Percentiles rank a stretch among this genome's conserved stretches.
These are phyloP conservation scores for Tephrocybe sp. DNA, from an alignment of 768 basidiomycete genomes.

Conservation along the genomic window DNA sequence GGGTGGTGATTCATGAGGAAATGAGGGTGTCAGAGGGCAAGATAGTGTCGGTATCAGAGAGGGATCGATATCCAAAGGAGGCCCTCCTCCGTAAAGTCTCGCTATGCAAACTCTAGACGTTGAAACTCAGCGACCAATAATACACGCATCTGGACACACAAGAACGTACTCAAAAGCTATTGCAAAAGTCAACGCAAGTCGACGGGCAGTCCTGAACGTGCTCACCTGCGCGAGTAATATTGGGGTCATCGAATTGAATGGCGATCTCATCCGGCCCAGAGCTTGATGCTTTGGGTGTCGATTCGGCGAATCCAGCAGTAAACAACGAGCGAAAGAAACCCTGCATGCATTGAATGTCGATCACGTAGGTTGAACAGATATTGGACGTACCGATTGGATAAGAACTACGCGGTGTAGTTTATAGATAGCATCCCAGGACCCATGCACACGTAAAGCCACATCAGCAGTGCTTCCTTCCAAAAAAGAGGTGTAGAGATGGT, in stretches of 20 bases:
- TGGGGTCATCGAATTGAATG: slow-evolving; percentile 77
- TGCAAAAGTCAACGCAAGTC: slow-evolving; percentile 5
- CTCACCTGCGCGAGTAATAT: slow-evolving; percentile 85
- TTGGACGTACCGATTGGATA: slow-evolving; percentile 76
- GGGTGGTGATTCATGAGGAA: slow-evolving; percentile 32
- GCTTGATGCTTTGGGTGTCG: slow-evolving; percentile 29
- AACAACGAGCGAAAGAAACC: slow-evolving; percentile 90
- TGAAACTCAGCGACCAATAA: slow-evolving; percentile 3
- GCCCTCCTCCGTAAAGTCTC: slow-evolving; percentile 84
- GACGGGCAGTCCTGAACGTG: slow-evolving; percentile 15
- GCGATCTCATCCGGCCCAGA: slow-evolving; percentile 53
- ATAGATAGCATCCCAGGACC: slow-evolving; percentile 70
- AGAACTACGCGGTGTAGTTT: slow-evolving; percentile 81
- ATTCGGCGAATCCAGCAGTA: slow-evolving; percentile 74
- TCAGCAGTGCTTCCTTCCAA: slow-evolving; percentile 73
- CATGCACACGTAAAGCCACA: slow-evolving; percentile 67
- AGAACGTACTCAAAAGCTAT: slow-evolving; percentile 83
- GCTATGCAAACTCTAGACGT: slow-evolving; percentile 73
- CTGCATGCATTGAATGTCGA: slow-evolving; percentile 28
- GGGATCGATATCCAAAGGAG: slow-evolving; percentile 65
- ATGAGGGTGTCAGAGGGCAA: slow-evolving; percentile 72
- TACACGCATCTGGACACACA: not conserved
- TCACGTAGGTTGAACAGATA: not conserved
- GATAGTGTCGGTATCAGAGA: slow-evolving; percentile 60
- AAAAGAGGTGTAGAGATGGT: slow-evolving; percentile 76